A percentile compares a stretch with the other conserved stretches of the same genome.
Evolutionary conservation across 1,284 basidiomycete species (phyloP).

Genomic region (Leccinum subrobustum): DNA sequence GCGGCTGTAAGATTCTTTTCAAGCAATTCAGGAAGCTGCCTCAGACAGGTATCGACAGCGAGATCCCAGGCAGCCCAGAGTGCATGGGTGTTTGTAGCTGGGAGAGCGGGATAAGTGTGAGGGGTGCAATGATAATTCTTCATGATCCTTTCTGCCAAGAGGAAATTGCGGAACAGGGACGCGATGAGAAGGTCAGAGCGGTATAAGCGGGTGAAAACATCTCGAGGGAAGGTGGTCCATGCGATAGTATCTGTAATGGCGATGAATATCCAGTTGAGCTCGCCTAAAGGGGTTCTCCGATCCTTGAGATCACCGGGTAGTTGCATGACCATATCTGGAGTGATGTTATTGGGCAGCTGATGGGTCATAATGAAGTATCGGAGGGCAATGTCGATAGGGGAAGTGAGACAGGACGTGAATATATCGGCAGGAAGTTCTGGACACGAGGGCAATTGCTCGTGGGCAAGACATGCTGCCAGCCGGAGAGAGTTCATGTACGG

Average conservation of each 20-base stretch:
- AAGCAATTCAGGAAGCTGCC: conserved; percentile 89
- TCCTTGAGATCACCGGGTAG: conserved; percentile 97
- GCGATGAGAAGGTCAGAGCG: conserved; percentile 96
- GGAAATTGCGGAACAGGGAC: conserved; percentile 94
- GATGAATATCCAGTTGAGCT: conserved; percentile 99
- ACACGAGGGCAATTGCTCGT: conserved; percentile 92
- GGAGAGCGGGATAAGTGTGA: conserved; percentile 88
- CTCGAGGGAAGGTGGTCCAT: conserved; percentile 94
- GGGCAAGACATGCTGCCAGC: conserved; percentile 90
- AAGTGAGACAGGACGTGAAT: conserved; percentile 97
- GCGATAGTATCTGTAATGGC: conserved; percentile 99
- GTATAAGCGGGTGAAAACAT: conserved; percentile 93
- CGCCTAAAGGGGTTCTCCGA: conserved; percentile 91
- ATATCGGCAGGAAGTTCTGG: conserved; percentile 97
- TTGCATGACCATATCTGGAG: conserved; percentile 91
- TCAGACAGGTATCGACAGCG: conserved; percentile 93
- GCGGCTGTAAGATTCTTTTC: conserved; percentile 54
- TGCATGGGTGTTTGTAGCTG: conserved; percentile 92
- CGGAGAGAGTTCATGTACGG: conserved; percentile 92
- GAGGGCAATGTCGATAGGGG: conserved; percentile 96
- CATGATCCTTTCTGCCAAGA: conserved; percentile 97
- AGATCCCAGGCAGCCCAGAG: conserved; percentile 98
- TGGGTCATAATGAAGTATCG: conserved; percentile 94
- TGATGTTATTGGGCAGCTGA: conserved; percentile 75
- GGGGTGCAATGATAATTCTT: conserved; percentile 98